These are phyloP conservation scores for Cryphonectria radicalis DNA, from an alignment of 2,329 filamentous ascomycete genomes.

Conservation along the genomic window DNA sequence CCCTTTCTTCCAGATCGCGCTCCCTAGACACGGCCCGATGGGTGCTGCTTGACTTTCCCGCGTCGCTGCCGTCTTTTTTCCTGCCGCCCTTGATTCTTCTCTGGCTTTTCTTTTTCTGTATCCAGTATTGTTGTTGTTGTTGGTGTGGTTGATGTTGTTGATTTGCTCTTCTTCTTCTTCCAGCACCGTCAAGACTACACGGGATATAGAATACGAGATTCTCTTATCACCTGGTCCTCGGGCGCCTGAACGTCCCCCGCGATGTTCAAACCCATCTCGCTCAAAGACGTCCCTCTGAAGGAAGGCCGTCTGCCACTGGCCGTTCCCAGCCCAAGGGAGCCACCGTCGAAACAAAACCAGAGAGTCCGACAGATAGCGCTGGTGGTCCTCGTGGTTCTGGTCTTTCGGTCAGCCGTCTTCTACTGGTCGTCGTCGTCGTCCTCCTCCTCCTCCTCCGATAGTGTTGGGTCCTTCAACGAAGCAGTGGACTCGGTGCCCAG, in stretches of 20 bases:
- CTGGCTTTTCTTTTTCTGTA: background rate
- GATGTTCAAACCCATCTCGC: constrained; percentile 11
- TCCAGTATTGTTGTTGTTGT: background rate
- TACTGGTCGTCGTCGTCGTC: background rate
- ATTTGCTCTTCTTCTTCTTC: background rate
- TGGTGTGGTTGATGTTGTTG: background rate
- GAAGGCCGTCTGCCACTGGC: constrained; percentile 14
- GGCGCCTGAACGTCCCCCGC: background rate
- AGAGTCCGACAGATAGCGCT: constrained; percentile 6
- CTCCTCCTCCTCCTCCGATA: background rate
- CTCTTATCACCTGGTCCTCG: background rate
- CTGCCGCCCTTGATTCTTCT: background rate
- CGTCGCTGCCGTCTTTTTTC: background rate
- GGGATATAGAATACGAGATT: background rate
- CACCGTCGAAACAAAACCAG: background rate
- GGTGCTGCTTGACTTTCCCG: background rate
- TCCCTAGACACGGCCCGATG: constrained; percentile 12
- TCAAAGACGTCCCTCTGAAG: constrained; percentile 3
- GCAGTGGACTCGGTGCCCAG: background rate
- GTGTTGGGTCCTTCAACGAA: background rate
- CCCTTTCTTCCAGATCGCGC: constrained; percentile 11
- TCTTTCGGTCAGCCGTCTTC: background rate
- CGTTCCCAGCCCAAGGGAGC: constrained; percentile 8
- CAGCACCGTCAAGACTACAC: background rate
- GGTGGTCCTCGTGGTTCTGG: constrained; percentile 1